Evolutionary conservation across 2,329 filamentous ascomycete genomes (phyloP).

Genomic region (Chaetomiaceae sp.): DNA sequence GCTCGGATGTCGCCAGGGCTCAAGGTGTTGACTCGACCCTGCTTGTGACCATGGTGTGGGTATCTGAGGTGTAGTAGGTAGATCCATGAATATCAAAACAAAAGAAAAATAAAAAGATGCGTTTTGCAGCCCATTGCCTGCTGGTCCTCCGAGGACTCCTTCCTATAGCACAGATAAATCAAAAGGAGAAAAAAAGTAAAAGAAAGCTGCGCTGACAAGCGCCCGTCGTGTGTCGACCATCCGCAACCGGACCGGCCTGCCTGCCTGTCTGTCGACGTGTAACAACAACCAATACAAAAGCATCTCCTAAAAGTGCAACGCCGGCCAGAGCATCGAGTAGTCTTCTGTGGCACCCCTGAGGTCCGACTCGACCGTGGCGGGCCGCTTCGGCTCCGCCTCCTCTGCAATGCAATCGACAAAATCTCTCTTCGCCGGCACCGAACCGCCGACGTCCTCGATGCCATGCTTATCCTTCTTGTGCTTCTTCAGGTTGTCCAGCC

Average conservation of each 20-base stretch:
- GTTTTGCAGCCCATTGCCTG: neutral
- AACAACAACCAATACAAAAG: neutral
- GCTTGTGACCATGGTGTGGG: neutral
- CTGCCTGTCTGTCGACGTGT: too few species aligned
- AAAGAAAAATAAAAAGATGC: neutral
- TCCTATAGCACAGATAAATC: neutral
- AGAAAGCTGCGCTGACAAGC: neutral
- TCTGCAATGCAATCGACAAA: slow-evolving; percentile 15
- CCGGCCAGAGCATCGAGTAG: slow-evolving; percentile 27
- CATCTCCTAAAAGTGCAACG: slow-evolving; percentile 22
- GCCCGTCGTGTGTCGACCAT: neutral
- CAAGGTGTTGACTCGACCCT: slow-evolving; percentile 5
- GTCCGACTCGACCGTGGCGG: slow-evolving; percentile 19
- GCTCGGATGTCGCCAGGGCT: neutral
- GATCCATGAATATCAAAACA: neutral
- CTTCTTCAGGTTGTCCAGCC: slow-evolving; percentile 30
- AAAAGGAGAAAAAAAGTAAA: neutral
- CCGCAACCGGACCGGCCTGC: neutral
- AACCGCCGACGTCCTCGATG: slow-evolving; percentile 23
- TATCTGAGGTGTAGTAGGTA: neutral
- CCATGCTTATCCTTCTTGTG: slow-evolving; percentile 30
- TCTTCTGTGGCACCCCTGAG: slow-evolving; percentile 20
- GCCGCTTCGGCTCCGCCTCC: slow-evolving; percentile 12
- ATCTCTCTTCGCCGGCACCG: slow-evolving; percentile 20
- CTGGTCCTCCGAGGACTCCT: neutral